Percentiles rank a stretch among this genome's conserved stretches.
Conservation (phyloP, 345 rosid species). For the Durio zibethinus region DNA sequence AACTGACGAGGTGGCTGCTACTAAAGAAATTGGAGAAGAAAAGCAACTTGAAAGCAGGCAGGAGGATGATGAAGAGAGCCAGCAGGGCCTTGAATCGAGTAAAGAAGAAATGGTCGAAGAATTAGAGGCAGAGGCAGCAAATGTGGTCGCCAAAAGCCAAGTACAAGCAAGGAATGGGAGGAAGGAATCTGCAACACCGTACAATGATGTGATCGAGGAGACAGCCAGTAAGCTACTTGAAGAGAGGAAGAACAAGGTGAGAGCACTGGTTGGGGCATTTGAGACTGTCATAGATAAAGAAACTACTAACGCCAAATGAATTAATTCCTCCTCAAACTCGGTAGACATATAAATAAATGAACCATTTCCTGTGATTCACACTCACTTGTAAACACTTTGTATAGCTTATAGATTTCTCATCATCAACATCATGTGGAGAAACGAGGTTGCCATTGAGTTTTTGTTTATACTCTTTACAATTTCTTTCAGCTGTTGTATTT, state of each 20-base stretch:
- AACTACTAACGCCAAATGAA: slow-evolving; percentile 30
- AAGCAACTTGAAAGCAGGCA: slow-evolving; percentile 16
- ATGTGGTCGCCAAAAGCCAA: slow-evolving; percentile 21
- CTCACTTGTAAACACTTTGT: slow-evolving; percentile 7
- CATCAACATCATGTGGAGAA: neutral
- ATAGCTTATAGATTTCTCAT: neutral
- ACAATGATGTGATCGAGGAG: slow-evolving; percentile 81
- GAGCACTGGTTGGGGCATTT: slow-evolving; percentile 84
- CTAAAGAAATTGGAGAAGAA: slow-evolving; percentile 11
- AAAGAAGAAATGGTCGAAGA: slow-evolving; percentile 18
- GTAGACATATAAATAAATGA: neutral
- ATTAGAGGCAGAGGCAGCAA: neutral
- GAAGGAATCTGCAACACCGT: slow-evolving; percentile 62
- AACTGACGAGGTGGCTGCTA: neutral
- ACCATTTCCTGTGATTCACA: neutral
- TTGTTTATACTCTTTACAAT: neutral
- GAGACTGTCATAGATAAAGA: slow-evolving; percentile 86
- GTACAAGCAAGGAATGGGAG: slow-evolving; percentile 36
- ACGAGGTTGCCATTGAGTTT: neutral
- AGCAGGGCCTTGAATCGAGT: slow-evolving; percentile 11
- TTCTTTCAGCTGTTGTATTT: neutral
- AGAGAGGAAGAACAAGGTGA: slow-evolving; percentile 80
- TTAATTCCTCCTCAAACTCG: neutral
- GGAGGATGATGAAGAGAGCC: slow-evolving; percentile 21
- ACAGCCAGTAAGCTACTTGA: slow-evolving; percentile 63